These are phyloP conservation scores for Quercus bicolor DNA, from an alignment of 306 rosid genomes.

Conservation along the genomic window DNA sequence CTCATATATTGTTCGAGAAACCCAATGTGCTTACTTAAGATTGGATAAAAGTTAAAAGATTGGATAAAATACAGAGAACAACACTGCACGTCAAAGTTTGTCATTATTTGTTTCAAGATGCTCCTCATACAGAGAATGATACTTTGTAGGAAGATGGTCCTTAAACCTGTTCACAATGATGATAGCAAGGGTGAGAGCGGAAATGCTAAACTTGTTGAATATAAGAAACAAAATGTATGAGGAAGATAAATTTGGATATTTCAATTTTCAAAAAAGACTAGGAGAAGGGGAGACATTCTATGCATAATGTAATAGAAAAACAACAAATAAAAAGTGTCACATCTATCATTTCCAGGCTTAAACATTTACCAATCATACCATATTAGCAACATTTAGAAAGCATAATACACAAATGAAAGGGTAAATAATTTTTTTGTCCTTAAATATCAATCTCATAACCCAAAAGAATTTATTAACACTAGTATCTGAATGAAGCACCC, in stretches of 20 bases:
- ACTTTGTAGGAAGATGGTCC: slow-evolving; percentile 76
- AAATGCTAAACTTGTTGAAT: slow-evolving; percentile 17
- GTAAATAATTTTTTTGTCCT: neutral
- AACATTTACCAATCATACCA: neutral
- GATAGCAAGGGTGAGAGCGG: slow-evolving; percentile 11
- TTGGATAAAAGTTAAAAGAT: neutral
- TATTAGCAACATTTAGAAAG: neutral
- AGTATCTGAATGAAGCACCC: neutral
- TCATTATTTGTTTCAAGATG: slow-evolving; percentile 36
- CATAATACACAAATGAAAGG: neutral
- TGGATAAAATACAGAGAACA: neutral
- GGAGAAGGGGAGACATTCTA: neutral
- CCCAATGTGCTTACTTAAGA: neutral
- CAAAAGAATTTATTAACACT: neutral
- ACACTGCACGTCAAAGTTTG: neutral
- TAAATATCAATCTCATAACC: neutral
- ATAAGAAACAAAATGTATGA: neutral
- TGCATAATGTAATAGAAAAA: neutral
- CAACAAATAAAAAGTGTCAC: neutral
- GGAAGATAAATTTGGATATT: neutral
- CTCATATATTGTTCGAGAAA: too few relatives aligned
- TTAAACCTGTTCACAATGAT: slow-evolving; percentile 65
- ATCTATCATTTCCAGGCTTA: neutral
- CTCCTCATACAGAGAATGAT: slow-evolving; percentile 73
- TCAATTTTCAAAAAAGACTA: neutral